phyloP scores from a whole-genome alignment of 805 yeast genomes.

The Ogataea kodamae region DNA sequence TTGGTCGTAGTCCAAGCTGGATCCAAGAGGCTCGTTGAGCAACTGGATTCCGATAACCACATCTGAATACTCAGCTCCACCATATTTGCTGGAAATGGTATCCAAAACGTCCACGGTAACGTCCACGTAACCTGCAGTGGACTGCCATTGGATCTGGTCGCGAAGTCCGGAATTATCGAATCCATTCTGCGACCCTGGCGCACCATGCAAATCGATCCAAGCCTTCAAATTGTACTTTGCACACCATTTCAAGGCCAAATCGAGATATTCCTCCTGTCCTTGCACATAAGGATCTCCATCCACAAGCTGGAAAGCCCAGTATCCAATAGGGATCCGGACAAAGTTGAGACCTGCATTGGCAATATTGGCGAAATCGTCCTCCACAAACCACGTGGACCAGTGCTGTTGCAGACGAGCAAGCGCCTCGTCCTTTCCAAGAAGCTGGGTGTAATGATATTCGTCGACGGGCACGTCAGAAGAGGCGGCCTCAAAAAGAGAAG shows the following conservation, averaged over 20 bases:
- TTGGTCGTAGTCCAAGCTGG: constrained; percentile 54
- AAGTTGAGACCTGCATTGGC: constrained; percentile 66
- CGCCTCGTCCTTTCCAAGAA: constrained; percentile 62
- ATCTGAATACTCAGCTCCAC: constrained; percentile 55
- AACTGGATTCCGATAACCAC: constrained; percentile 81
- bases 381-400: constrained; percentile 78
- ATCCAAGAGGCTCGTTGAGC: constrained; percentile 86
- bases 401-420: constrained; percentile 52
- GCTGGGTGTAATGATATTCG: constrained; percentile 66
- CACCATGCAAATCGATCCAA: constrained; percentile 94
- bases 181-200: constrained; percentile 96
- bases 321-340: constrained; percentile 90
- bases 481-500: constrained; percentile 60
- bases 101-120: constrained; percentile 55
- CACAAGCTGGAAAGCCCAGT: constrained; percentile 77
- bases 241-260: constrained; percentile 77
- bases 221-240: constrained; percentile 57
- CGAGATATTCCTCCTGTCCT: constrained; percentile 74
- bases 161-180: constrained; percentile 91
- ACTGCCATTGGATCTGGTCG: constrained; percentile 56
- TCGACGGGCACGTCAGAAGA: constrained; percentile 62
- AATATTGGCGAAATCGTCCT: constrained; percentile 63
- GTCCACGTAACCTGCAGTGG: constrained; percentile 39
- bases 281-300: constrained; percentile 79
- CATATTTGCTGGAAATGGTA: constrained; percentile 60